Evolutionary conservation across 2,329 filamentous ascomycete genomes (phyloP), one percentile per base, ranked within the genome.

Genomic region (Sclerotinia nivalis): DNA sequence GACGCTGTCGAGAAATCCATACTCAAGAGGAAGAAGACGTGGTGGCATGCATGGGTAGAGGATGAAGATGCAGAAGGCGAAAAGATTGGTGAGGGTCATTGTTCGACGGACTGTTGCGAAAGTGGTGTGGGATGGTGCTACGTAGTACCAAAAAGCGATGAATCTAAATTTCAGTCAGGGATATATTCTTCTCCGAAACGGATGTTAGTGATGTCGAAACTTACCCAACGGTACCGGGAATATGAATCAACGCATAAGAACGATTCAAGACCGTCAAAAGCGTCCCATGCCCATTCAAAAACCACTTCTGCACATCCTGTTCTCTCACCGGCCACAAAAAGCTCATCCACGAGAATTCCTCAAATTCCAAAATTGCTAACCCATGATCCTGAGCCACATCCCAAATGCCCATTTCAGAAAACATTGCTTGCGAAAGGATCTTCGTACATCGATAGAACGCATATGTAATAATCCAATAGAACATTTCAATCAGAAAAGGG

Each of bases 401-500:
- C 83, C 86, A 87, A 43, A 88, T 84, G 7, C 79, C 78, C 0
- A 77, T 80, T 22, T 80, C 75, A 37, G 79, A 80, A 66, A 82
- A 79, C 12, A 79, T 74, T 31, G 75, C 73, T 60, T 77, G 74
- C 18, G 77, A 77, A 22, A 74, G 71, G 25, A 78, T 58, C 10
- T 71, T 73, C 12, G 78, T 76, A 56, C 72, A 75, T 47, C 75
- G 73, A 56, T 79, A 80, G 43, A 76, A 76, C 1, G 76, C 74
- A 58, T 79, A 78, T 2, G 77, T 89, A 72, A 89, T 83, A 62
- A 86, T 82, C 88, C 88, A 90, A 78, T 90, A 90, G 75, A 89
- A 88, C 86, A 89, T 89, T 77, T 89, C 87, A 69, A 89, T 84
- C 74, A 89, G 76, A 76, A 90, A 90, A 0, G 87, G 86, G 74